Evolutionary conservation across 2,329 filamentous ascomycete species (phyloP), one percentile per base, ranked within the genome.

Genomic region (Fusarium sambucinum): DNA sequence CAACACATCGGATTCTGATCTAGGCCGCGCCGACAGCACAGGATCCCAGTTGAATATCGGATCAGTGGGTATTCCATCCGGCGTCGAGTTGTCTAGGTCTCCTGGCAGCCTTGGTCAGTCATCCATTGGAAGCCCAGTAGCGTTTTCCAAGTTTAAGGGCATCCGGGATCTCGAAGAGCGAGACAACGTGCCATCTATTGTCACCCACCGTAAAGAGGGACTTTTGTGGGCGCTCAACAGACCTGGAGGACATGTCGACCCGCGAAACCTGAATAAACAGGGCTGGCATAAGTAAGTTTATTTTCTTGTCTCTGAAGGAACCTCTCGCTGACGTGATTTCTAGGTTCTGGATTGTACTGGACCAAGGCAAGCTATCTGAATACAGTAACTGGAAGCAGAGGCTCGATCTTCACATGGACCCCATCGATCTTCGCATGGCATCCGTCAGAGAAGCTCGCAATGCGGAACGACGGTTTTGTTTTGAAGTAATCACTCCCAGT

Each of bases 381-480:
- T 99, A 99, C 80, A 97, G 94, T 77, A 98, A 99, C 78, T 99
- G 96, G 96, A 99, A 99, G 80, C 93, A 99, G 77, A 95, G 89
- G 77, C 87, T 99, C 25, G 96, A 99, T 79, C 84, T 98, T 27
- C 96, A 99, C 77, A 98, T 97, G 89, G 96, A 98, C 3, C 96
- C 96, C 1, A 98, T 99, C 69, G 96, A 99, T 78, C 84, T 99
- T 45, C 92, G 96, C 35, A 96, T 98, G 89, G 96, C 96, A 12
- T 98, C 96, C 17, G 96, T 99, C 17, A 89, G 96, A 59, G 96
- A 99, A 81, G 95, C 96, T 40, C 90, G 96, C 25, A 97, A 96
- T 77, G 93, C 94, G 2, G 96, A 99, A 74, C 88, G 96, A 27
- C 89, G 96, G 7, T 99, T 99, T 79, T 98, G 95, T 80, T 99